Evolutionary conservation across 1,284 basidiomycete species (phyloP), one percentile per base, ranked within the genome.

Genomic region (Melampsora americana): DNA sequence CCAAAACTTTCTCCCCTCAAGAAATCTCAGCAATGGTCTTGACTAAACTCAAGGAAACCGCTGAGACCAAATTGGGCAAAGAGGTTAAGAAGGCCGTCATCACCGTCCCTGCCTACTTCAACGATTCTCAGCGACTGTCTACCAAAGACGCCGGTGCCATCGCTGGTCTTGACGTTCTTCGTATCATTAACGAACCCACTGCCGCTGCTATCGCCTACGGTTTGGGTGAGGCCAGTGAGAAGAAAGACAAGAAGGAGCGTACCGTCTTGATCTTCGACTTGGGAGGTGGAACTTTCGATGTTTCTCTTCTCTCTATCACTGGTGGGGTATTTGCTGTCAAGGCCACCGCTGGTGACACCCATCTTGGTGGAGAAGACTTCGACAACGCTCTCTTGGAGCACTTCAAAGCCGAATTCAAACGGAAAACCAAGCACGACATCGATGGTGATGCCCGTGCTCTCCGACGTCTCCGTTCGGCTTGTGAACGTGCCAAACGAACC

Each of bases 181-280:
- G 87, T 83, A 88, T 88, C 86, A 88, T 88, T 86, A 88, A 88
- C 86, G 87, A 88, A 83, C 84, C 84, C 78, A 85, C 84, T 78
- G 84, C 84, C 42, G 84, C 84, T 66, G 84, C 84, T 79, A 84
- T 85, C 79, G 84, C 84, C 42, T 99, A 99, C 84, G 87, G 87
- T 84, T 86, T 88, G 77, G 87, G 87, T 81, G 79, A 80, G 78
- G 70, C 70, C 30, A 73, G 62, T 44, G 72, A 75, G 20, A 85
- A 86, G 83, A 75, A 66, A 46, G 88, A 90, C 81, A 91, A 92
- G 85, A 86, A 88, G 79, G 94, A 99, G 88, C 94, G 94, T 87
- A 97, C 95, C 84, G 95, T 99, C 78, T 90, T 99, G 84, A 98
- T 99, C 85, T 99, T 97, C 88, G 95, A 99, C 87, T 88, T 99